Evolutionary conservation across 805 yeast genomes (phyloP).

Genomic region (Candida argentea): DNA sequence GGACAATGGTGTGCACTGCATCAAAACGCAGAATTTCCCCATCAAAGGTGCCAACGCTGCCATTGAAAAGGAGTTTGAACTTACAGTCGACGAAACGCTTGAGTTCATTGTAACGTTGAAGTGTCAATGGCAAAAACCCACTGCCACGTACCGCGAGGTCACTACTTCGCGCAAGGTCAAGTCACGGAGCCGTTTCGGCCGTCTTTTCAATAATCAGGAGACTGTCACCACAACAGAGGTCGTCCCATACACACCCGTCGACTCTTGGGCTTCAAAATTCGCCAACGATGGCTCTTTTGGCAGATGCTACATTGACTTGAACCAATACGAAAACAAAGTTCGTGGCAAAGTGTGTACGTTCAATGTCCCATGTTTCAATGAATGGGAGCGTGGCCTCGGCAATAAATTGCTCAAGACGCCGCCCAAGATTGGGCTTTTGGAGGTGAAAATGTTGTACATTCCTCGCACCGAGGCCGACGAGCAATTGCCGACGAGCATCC

Average conservation of each 20-base stretch:
- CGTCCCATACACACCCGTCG: conserved; percentile 42
- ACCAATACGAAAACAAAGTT: conserved; percentile 44
- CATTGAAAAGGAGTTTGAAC: conserved; percentile 71
- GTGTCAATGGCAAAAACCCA: conserved; percentile 43
- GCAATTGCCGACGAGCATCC: conserved; percentile 60
- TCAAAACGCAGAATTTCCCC: conserved; percentile 49
- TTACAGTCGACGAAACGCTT: conserved; percentile 49
- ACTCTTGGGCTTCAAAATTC: conserved; percentile 51
- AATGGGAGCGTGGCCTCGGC: conserved; percentile 50
- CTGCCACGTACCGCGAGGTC: conserved; percentile 47
- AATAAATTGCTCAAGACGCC: conserved; percentile 33
- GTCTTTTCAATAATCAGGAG: conserved; percentile 39
- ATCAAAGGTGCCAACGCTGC: conserved; percentile 21
- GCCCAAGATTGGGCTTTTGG: conserved; percentile 54
- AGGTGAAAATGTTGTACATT: conserved; percentile 57
- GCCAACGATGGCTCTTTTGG: conserved; percentile 91
- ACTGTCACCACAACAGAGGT: conserved; percentile 39
- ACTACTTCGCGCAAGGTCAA: conserved; percentile 43
- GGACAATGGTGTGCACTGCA: conserved; percentile 77
- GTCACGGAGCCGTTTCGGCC: conserved; percentile 34
- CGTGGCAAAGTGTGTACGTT: conserved; percentile 43
- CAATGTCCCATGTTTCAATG: conserved; percentile 60
- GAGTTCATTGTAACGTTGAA: conserved; percentile 68
- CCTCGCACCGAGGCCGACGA: conserved; percentile 55
- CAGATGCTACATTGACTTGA: conserved; percentile 57